These are phyloP conservation scores for Paramecium sonneborni DNA, from an alignment of 73 alveolate genomes.

Conservation along the genomic window DNA sequence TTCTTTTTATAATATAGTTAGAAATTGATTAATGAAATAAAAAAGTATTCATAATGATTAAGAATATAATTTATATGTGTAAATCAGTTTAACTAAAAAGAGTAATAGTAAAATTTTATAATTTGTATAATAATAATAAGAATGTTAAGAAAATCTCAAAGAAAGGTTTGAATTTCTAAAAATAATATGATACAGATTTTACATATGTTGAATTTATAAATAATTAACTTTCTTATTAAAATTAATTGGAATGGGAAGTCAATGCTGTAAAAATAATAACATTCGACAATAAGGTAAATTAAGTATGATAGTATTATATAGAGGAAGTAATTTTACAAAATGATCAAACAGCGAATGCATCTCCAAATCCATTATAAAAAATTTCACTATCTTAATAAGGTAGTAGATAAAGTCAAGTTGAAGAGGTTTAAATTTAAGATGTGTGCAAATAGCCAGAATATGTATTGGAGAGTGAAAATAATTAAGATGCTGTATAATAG, in stretches of 20 bases:
- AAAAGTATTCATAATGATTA: too few species aligned
- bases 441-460: background rate
- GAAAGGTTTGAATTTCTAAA: too few species aligned
- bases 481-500: background rate
- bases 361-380: background rate
- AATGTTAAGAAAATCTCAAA: too few species aligned
- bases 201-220: too few species aligned
- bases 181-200: too few species aligned
- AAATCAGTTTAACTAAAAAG: too few species aligned
- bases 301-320: background rate
- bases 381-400: background rate
- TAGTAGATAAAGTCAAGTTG: background rate
- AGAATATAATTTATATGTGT: too few species aligned
- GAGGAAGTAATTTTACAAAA: background rate
- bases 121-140: too few species aligned
- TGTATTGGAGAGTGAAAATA: background rate
- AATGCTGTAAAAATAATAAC: background rate
- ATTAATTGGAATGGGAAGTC: constrained; percentile 45
- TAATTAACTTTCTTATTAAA: too few species aligned
- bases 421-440: background rate
- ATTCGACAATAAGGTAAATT: background rate
- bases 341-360: background rate
- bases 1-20: too few species aligned
- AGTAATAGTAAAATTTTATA: too few species aligned
- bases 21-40: too few species aligned